These are phyloP conservation scores for Arachis hypogaea DNA, from an alignment of 306 rosid genomes.

Conservation along the genomic window DNA sequence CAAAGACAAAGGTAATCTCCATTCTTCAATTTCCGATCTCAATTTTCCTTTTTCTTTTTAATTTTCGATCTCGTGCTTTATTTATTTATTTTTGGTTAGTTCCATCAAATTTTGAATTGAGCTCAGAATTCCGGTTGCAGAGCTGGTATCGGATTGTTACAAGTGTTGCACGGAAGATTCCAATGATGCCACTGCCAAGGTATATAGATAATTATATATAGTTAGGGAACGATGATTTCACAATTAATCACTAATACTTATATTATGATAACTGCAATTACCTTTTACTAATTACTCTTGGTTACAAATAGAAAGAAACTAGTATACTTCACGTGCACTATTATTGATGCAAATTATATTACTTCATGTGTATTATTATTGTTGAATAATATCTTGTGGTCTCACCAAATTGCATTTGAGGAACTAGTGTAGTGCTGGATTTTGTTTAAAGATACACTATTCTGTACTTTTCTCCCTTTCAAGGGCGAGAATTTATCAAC, in stretches of 20 bases:
- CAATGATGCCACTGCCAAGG: constrained; percentile 80
- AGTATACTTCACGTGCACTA: no score
- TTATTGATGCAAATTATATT: constrained; percentile 16
- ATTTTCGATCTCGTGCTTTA: neutral
- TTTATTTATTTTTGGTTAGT: constrained; percentile 18
- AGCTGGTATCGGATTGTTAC: constrained; percentile 72
- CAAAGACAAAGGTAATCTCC: constrained; percentile 78
- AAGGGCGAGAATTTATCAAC: no score
- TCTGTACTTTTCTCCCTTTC: no score
- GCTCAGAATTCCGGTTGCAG: constrained; percentile 52
- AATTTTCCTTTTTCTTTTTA: neutral
- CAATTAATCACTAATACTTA: neutral
- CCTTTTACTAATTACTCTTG: neutral
- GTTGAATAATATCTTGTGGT: neutral
- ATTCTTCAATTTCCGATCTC: neutral
- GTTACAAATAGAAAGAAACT: no score
- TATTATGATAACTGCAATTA: neutral
- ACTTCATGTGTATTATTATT: neutral
- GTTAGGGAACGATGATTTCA: neutral
- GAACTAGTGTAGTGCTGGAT: no score
- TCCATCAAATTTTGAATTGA: constrained; percentile 8
- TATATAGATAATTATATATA: constrained; percentile 14
- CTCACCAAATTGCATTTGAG: no score
- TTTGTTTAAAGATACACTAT: no score
- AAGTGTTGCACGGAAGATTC: constrained; percentile 91